Conservation (phyloP, 257 asterid genomes). For the Paulownia fortunei region DNA sequence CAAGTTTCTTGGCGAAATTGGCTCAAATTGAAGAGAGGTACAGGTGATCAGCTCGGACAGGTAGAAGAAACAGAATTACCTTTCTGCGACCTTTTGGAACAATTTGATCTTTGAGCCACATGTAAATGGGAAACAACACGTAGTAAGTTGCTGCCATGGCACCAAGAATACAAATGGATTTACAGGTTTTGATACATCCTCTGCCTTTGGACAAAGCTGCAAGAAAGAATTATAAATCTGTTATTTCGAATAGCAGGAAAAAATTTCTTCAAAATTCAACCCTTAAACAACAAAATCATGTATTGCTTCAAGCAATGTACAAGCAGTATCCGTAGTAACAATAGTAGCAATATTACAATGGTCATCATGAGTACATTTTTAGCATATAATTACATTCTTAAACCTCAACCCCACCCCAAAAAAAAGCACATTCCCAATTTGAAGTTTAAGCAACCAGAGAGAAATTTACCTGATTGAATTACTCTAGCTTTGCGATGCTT, state of each 20-base stretch:
- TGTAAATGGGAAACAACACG: constrained; percentile 70
- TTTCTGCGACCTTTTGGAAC: constrained; percentile 54
- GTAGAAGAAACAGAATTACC: not conserved
- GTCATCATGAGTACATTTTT: no score
- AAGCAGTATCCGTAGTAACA: no score
- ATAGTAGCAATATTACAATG: no score
- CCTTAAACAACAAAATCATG: no score
- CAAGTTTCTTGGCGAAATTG: not conserved
- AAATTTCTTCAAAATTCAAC: no score
- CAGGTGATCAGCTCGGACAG: not conserved
- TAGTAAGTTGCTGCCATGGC: constrained; percentile 65
- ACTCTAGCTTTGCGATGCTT: no score
- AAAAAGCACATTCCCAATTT: no score
- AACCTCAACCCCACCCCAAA: no score
- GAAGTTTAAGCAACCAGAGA: no score
- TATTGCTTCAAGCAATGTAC: not conserved
- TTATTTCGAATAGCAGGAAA: not conserved
- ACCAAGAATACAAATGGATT: constrained; percentile 62
- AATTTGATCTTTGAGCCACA: constrained; percentile 77
- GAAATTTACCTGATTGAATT: no score
- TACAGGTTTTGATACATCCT: constrained; percentile 61
- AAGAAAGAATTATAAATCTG: not conserved
- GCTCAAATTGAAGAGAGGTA: not conserved
- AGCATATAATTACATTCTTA: no score
- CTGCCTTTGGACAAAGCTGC: constrained; percentile 77